Percentiles rank a stretch among this genome's conserved stretches.
Conservation (phyloP, 805 yeast genomes). For the Candida anglica region DNA sequence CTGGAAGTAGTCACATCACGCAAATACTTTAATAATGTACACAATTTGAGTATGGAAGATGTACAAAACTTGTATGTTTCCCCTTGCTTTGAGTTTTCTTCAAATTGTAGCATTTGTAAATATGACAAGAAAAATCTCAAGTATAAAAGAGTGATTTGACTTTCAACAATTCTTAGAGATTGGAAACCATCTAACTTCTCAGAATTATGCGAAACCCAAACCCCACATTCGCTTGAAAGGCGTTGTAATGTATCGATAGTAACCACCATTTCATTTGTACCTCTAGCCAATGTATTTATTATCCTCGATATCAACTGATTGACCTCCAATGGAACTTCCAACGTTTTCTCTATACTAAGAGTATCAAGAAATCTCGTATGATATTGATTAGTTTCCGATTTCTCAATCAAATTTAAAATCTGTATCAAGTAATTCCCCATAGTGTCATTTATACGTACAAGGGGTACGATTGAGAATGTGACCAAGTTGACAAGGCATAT, state of each 20-base stretch:
- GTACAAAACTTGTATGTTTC: background rate
- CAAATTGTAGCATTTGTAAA: conserved; percentile 31
- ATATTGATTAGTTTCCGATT: conserved; percentile 14
- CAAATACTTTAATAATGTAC: background rate
- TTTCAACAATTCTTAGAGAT: conserved; percentile 14
- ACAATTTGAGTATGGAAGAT: background rate
- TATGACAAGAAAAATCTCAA: conserved; percentile 23
- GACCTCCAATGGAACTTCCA: conserved; percentile 14
- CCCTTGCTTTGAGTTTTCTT: conserved; percentile 14
- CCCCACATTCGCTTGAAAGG: conserved; percentile 1
- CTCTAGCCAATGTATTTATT: conserved; percentile 6
- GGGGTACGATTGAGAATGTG: conserved; percentile 19
- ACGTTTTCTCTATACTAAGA: background rate
- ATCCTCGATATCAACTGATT: conserved; percentile 28
- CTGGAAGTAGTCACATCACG: background rate
- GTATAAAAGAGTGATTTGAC: conserved; percentile 20
- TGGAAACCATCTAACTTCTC: no score
- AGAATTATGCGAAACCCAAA: no score
- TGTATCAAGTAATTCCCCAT: conserved; percentile 14
- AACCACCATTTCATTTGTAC: background rate
- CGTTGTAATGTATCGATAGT: conserved; percentile 1
- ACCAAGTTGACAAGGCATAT: conserved; percentile 27
- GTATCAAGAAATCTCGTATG: conserved; percentile 24
- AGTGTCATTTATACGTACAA: conserved; percentile 16
- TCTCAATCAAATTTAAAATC: conserved; percentile 17